Evolutionary conservation across 805 yeast genomes (phyloP), one percentile per base, ranked within the genome.

Genomic region (Ogataea corticis): DNA sequence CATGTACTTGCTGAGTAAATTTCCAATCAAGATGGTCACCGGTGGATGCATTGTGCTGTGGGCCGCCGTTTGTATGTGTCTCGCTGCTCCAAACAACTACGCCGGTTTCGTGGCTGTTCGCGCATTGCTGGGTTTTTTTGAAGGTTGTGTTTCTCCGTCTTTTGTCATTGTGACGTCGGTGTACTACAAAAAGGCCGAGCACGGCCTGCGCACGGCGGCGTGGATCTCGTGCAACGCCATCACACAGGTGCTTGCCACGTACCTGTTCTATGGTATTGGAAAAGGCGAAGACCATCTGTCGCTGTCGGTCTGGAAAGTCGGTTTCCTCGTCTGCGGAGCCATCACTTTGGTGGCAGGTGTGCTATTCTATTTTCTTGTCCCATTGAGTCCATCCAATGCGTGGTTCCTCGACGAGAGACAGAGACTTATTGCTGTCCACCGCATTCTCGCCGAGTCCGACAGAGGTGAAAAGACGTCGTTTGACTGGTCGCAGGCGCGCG

Each of bases 251-350:
- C 38, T 76, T 32, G 79, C 82, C 19, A 71, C 73, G 32, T 71
- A 72, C 13, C 70, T 82, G 41, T 77, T 83, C 6, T 79, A 80
- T 53, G 83, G 82, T 54, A 76, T 36, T 67, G 69, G 47, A 49
- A 64, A 70, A 48, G 65, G 72, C 48, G 47, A 37, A n/a, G 63
- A 57, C 12, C 21, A 37, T 21, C 14, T 37, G n/a, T 38, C 70
- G 15, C 60, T 81, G 2, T 69, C 66, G 2, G 71, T 80, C 4
- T 85, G 91, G 91, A 78, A 76, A 55, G 62, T 78, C 17, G 60
- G 80, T 4, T 84, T 76, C 59, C 62, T 85, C 36, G 67, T 82
- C 28, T 74, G 78, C 38, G 92, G 91, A 15, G 58, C 70, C 7
- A 64, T 77, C 46, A 82, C 87, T 3, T 61, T 82, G 6, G 58